Conservation (phyloP, 805 yeast genomes). For the Nakazawaea laoshanensis region DNA sequence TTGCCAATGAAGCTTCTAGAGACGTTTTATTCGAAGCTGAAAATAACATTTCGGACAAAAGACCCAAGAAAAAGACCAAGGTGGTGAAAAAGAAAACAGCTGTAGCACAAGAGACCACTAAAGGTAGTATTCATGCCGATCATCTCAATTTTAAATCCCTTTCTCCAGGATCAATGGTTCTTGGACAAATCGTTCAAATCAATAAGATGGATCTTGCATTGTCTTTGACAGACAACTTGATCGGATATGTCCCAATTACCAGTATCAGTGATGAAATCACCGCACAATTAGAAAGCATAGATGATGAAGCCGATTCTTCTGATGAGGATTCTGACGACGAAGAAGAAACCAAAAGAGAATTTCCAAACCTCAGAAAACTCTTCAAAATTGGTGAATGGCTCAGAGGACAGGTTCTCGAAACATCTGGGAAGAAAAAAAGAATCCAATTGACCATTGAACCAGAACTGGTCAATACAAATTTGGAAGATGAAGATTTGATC, state of each 20-base stretch:
- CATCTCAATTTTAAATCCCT: constrained; percentile 54
- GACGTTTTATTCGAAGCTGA: constrained; percentile 65
- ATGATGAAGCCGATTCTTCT: constrained; percentile 36
- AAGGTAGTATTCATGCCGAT: constrained; percentile 38
- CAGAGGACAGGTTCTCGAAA: constrained; percentile 65
- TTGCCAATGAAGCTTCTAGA: constrained; percentile 83
- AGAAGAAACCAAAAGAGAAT: constrained; percentile 25
- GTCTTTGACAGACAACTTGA: constrained; percentile 71
- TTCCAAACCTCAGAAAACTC: constrained; percentile 46
- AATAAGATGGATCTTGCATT: constrained; percentile 56
- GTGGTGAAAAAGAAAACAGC: constrained; percentile 17
- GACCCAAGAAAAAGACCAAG: constrained; percentile 33
- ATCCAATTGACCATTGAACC: constrained; percentile 74
- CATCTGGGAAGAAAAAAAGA: constrained; percentile 46
- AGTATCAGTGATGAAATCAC: constrained; percentile 61
- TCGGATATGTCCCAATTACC: constrained; percentile 73
- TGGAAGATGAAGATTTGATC: constrained; percentile 58
- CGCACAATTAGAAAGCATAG: constrained; percentile 44
- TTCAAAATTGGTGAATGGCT: constrained; percentile 81
- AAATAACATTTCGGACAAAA: constrained; percentile 11
- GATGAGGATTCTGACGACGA: constrained; percentile 31
- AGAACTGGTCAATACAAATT: constrained; percentile 48
- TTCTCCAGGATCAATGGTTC: constrained; percentile 60
- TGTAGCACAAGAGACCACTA: constrained; percentile 18
- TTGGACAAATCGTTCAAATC: constrained; percentile 68